phyloP scores from a whole-genome alignment of 495 filamentous ascomycete species.

The Paragyromitra xinjiangensis region DNA sequence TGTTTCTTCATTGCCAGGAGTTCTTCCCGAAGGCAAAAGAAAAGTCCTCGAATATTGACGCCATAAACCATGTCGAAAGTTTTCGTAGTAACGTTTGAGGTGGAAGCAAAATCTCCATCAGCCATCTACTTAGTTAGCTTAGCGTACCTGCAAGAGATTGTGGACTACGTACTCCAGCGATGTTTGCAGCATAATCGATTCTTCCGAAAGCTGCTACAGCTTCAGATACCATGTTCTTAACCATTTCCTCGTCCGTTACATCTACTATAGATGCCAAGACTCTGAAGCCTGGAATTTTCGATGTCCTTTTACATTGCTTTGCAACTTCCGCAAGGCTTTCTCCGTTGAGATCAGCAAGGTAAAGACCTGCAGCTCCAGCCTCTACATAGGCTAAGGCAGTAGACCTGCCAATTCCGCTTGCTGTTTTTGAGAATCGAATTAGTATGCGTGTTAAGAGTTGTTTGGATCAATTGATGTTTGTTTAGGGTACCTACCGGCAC shows the following conservation, averaged over 20 bases:
- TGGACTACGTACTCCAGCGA: conserved; percentile 19
- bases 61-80: conserved; percentile 14
- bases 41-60: conserved; percentile 17
- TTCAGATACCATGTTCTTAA: not conserved
- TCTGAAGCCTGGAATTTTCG: not conserved
- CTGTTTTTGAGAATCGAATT: not conserved
- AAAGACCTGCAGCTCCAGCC: conserved; percentile 1
- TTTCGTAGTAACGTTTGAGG: not conserved
- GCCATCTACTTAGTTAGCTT: not conserved
- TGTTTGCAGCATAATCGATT: conserved; percentile 30
- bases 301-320: not conserved
- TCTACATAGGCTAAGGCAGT: conserved; percentile 19
- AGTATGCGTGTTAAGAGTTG: not conserved
- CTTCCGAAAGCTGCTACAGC: conserved; percentile 9
- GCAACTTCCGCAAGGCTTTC: not conserved
- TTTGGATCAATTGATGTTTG: not conserved
- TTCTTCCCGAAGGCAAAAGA: conserved; percentile 13
- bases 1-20: conserved; percentile 7
- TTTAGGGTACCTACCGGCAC: not conserved
- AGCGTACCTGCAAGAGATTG: not conserved
- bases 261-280: not conserved
- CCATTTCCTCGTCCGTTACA: conserved; percentile 6
- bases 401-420: conserved; percentile 15
- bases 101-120: not conserved
- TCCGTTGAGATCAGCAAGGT: conserved; percentile 13